These are phyloP conservation scores for Echium plantagineum DNA, from an alignment of 257 asterid genomes.

Conservation along the genomic window DNA sequence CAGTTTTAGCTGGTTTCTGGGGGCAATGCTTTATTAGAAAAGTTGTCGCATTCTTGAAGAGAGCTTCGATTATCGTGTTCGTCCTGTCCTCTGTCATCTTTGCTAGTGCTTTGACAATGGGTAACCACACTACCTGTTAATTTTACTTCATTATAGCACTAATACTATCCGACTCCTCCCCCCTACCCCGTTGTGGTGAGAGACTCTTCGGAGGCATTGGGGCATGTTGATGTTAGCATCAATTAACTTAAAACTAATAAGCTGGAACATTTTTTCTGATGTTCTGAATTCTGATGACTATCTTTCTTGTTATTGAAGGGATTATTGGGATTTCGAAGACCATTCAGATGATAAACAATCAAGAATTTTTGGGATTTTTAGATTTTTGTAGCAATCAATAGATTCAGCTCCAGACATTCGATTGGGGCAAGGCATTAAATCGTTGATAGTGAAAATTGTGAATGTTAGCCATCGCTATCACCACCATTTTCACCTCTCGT, in stretches of 20 bases:
- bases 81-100: slow-evolving; percentile 85
- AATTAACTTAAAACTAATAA: too few relatives aligned
- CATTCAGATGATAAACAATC: slow-evolving; percentile 59
- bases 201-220: too few relatives aligned
- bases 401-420: background rate
- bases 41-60: slow-evolving; percentile 40
- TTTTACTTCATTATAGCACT: background rate
- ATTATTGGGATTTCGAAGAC: slow-evolving; percentile 63
- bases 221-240: background rate
- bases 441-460: too few relatives aligned
- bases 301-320: slow-evolving; percentile 31
- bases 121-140: slow-evolving; percentile 21
- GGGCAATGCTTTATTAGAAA: slow-evolving; percentile 75
- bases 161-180: too few relatives aligned
- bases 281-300: too few relatives aligned
- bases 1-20: slow-evolving; percentile 92
- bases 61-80: slow-evolving; percentile 83
- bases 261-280: too few relatives aligned
- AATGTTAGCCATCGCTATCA: too few relatives aligned
- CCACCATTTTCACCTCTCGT: too few relatives aligned
- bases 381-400: slow-evolving; percentile 80
- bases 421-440: too few relatives aligned
- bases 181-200: too few relatives aligned
- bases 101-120: slow-evolving; percentile 93
- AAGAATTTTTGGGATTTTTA: slow-evolving; percentile 93